Evolutionary conservation across 1,139 yeast species (phyloP), one percentile per base, ranked within the genome.

Genomic region (Pichia sp.): DNA sequence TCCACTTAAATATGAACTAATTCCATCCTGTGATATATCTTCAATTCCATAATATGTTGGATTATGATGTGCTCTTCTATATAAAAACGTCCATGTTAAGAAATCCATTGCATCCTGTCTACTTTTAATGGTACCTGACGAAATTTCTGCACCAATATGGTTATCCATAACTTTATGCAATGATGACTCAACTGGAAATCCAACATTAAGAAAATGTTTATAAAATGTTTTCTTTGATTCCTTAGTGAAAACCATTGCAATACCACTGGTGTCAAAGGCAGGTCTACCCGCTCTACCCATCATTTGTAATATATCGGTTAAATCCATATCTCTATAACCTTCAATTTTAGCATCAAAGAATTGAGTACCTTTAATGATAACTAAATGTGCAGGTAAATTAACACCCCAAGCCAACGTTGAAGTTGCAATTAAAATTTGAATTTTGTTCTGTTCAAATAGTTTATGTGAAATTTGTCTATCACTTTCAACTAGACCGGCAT

Each of bases 381-480:
- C 98, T 59, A 92, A 71, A 68, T 89, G 92, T 0, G 97, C 97
- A 1, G 97, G 97, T 54, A 92, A 73, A 61, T 92, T 92, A 39
- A 92, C 97, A 59, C 97, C 97, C 94, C 97, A 89, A 0, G 97
- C 98, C 57, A 94, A 74, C 1, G 98, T 92, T 22, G 96, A 85
- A 0, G 99, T 92, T 0, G 98, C 97, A 48, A 94, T 78, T 51
- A 92, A 73, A 49, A 92, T 83, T 68, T 92, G 98, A 44, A 92
- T 82, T 63, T 88, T 89, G 51, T 87, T 88, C 30, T 76, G 71
- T 57, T 89, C 95, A 67, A 92, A 92, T 35, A 92, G 68, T 56
- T 80, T 81, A 64, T 94, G 98, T 4, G 96, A 82, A 40, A 90
- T 79, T 57, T 82, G 80, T 58, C 99, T 79, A 64, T 92, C 99